Conservation (phyloP, 129 eudicot species). For the Dittrichia graveolens region DNA sequence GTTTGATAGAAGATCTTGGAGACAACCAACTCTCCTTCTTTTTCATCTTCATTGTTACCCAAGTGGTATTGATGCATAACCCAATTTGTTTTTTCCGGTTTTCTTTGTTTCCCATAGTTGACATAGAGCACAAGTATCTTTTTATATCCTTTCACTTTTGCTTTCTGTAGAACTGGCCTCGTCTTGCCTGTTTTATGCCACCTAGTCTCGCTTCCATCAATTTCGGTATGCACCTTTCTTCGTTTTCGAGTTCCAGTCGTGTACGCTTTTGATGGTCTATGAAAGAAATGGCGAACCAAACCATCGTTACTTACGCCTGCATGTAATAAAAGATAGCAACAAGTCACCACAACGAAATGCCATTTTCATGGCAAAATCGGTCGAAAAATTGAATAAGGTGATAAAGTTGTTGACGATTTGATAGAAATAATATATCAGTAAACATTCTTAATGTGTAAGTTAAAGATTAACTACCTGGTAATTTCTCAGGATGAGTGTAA, state of each 20-base stretch:
- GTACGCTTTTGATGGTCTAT: slow-evolving; percentile 76
- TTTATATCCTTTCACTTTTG: slow-evolving; percentile 62
- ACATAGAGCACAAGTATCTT: slow-evolving; percentile 76
- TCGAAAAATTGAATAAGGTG: neutral
- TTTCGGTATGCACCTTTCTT: slow-evolving; percentile 64
- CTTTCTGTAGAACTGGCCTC: slow-evolving; percentile 45
- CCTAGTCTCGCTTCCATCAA: slow-evolving; percentile 63
- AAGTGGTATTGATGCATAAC: slow-evolving; percentile 82
- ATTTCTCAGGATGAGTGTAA: slow-evolving; percentile 73
- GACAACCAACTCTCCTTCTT: slow-evolving; percentile 71
- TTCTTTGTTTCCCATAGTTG: slow-evolving; percentile 65
- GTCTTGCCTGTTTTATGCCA: slow-evolving; percentile 89
- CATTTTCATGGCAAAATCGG: neutral
- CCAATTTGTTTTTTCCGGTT: slow-evolving; percentile 79
- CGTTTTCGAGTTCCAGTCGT: slow-evolving; percentile 73
- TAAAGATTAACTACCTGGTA: slow-evolving; percentile 47
- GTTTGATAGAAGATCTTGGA: slow-evolving; percentile 78
- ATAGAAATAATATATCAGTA: too few relatives aligned
- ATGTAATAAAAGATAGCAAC: neutral
- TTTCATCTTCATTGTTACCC: slow-evolving; percentile 69
- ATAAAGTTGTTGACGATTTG: too few relatives aligned
- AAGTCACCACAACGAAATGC: neutral
- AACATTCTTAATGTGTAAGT: neutral
- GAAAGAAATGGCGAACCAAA: slow-evolving; percentile 65
- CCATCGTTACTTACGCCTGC: slow-evolving; percentile 73